phyloP scores from a whole-genome alignment of 768 basidiomycete genomes.

The Suillus cothurnatus region DNA sequence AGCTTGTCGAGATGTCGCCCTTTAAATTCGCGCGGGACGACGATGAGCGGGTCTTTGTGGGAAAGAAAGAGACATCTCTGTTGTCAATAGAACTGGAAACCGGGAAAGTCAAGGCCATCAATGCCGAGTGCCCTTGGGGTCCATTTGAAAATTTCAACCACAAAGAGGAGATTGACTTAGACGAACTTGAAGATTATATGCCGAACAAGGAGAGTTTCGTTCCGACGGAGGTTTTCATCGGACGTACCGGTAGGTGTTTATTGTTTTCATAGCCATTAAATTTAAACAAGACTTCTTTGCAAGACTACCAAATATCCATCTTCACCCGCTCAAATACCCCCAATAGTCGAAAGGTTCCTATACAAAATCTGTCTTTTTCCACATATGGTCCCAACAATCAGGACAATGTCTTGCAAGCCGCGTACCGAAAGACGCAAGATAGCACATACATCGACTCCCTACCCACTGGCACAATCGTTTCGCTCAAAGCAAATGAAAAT shows the following conservation, averaged over 20 bases:
- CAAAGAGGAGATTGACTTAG: conserved; percentile 49
- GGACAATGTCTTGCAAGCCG: conserved; percentile 69
- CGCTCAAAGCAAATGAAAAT: conserved; percentile 54
- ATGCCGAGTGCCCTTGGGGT: conserved; percentile 79
- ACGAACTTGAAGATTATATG: conserved; percentile 58
- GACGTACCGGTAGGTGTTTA: conserved; percentile 56
- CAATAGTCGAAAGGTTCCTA: conserved; percentile 41
- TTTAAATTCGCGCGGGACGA: conserved; percentile 68
- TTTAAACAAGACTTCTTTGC: conserved; percentile 2
- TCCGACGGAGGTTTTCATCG: conserved; percentile 58
- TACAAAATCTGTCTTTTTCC: conserved; percentile 88
- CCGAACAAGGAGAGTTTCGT: conserved; percentile 30
- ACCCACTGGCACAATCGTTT: conserved; percentile 76
- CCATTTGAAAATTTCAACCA: conserved; percentile 57
- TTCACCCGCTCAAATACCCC: conserved; percentile 53
- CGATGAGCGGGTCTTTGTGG: conserved; percentile 78
- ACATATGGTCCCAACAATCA: conserved; percentile 92
- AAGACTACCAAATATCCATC: conserved; percentile 91
- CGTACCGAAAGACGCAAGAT: conserved; percentile 79
- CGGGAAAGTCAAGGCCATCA: conserved; percentile 75
- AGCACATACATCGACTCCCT: conserved; percentile 79
- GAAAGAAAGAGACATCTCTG: conserved; percentile 86
- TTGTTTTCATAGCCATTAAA: background rate
- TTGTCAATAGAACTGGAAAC: conserved; percentile 77
- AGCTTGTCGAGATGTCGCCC: conserved; percentile 87